Conservation (phyloP, 345 rosid species). For the Lepidium didymum region DNA sequence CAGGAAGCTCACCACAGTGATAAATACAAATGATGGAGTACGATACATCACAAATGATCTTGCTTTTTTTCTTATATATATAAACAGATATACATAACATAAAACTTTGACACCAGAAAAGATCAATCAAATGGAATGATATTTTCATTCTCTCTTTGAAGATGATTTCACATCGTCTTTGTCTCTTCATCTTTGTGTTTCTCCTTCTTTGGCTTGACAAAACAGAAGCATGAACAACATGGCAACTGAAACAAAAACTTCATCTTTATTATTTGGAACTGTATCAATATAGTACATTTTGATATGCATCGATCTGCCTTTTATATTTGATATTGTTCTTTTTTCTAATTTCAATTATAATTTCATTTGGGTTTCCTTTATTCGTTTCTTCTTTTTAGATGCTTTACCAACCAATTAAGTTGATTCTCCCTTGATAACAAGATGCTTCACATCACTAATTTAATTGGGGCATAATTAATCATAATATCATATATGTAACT, state of each 20-base stretch:
- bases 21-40: neutral
- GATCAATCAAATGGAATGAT: neutral
- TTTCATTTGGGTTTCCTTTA: neutral
- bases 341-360: neutral
- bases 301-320: neutral
- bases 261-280: slow-evolving; percentile 33
- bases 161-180: slow-evolving; percentile 9
- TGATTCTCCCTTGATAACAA: slow-evolving; percentile 20
- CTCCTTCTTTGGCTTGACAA: slow-evolving; percentile 39
- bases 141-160: neutral
- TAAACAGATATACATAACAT: neutral
- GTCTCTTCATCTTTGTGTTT: slow-evolving; percentile 39
- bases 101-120: neutral
- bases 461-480: neutral
- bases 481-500: neutral
- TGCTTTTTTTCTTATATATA: neutral
- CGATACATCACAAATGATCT: neutral
- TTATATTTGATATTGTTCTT: neutral
- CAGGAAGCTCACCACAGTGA: neutral
- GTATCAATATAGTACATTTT: neutral
- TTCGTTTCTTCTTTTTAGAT: slow-evolving; percentile 28
- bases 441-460: slow-evolving; percentile 14
- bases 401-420: slow-evolving; percentile 25
- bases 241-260: slow-evolving; percentile 55
- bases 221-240: slow-evolving; percentile 41